These are phyloP conservation scores for Penicillium hordei DNA, from an alignment of 2,329 filamentous ascomycete species.

Conservation along the genomic window DNA sequence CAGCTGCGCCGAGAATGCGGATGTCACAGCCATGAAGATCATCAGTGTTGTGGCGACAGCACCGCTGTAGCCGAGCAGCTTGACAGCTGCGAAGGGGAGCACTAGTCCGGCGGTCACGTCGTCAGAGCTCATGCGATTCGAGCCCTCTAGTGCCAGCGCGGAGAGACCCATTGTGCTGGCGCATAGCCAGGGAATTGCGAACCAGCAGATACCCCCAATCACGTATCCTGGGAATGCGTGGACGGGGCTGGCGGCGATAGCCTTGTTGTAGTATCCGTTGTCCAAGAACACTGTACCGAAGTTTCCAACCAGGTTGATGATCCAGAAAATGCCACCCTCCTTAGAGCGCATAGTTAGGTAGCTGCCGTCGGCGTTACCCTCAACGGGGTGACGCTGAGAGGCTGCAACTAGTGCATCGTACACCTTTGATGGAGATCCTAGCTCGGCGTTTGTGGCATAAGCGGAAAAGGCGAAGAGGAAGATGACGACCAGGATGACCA, in stretches of 20 bases:
- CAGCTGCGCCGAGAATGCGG: conserved; percentile 76
- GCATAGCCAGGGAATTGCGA: conserved; percentile 86
- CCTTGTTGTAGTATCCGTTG: conserved; percentile 89
- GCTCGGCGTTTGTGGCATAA: conserved; percentile 69
- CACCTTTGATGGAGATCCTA: conserved; percentile 74
- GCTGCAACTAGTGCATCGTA: conserved; percentile 76
- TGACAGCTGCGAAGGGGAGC: conserved; percentile 80
- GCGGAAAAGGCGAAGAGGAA: conserved; percentile 80
- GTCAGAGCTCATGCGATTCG: conserved; percentile 67
- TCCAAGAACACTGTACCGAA: conserved; percentile 74
- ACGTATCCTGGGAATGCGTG: conserved; percentile 87
- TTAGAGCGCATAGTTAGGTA: conserved; percentile 83
- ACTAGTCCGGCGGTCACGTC: conserved; percentile 83
- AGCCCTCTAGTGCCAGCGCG: conserved; percentile 74
- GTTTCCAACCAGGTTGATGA: conserved; percentile 75
- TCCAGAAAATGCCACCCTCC: conserved; percentile 83
- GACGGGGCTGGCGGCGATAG: conserved; percentile 81
- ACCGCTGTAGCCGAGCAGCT: conserved; percentile 76
- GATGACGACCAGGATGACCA: conserved; percentile 73
- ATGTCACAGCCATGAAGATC: conserved; percentile 88
- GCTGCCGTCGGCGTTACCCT: conserved; percentile 75
- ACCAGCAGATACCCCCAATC: conserved; percentile 83
- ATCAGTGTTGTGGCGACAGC: conserved; percentile 76
- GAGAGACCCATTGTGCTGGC: conserved; percentile 86
- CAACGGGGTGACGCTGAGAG: conserved; percentile 68